These are phyloP conservation scores for Dactylis glomerata DNA, from an alignment of 176 grass and related monocot genomes.

Conservation along the genomic window DNA sequence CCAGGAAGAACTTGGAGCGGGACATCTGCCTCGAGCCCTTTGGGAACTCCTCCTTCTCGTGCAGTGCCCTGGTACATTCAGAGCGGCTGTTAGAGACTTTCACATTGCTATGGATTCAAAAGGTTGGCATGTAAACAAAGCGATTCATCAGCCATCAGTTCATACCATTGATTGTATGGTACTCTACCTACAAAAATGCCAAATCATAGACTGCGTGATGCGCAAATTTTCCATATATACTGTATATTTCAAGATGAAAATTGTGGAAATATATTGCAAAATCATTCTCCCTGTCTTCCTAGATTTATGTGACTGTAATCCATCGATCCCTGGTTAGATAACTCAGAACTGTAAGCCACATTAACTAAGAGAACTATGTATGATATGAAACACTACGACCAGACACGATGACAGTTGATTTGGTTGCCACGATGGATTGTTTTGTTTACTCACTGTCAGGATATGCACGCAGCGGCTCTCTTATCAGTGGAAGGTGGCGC, in stretches of 20 bases:
- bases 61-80: slow-evolving; percentile 60
- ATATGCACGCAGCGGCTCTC: not conserved
- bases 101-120: not conserved
- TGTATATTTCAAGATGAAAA: not conserved
- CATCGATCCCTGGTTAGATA: not conserved
- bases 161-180: not conserved
- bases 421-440: not conserved
- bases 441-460: not conserved
- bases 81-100: not conserved
- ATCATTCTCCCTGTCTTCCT: not conserved
- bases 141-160: not conserved
- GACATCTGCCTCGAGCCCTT: slow-evolving; percentile 41
- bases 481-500: not conserved
- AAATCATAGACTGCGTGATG: not conserved
- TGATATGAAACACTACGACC: not conserved
- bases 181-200: not conserved
- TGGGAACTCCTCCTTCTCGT: slow-evolving; percentile 61
- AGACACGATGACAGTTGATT: not conserved
- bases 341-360: not conserved
- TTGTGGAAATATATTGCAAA: not conserved
- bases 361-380: not conserved
- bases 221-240: not conserved
- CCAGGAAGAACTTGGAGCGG: slow-evolving; percentile 81
- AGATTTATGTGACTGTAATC: not conserved
- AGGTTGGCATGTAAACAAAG: not conserved